These are phyloP conservation scores for Annulohypoxylon bovei DNA, from an alignment of 495 filamentous ascomycete genomes.

Conservation along the genomic window DNA sequence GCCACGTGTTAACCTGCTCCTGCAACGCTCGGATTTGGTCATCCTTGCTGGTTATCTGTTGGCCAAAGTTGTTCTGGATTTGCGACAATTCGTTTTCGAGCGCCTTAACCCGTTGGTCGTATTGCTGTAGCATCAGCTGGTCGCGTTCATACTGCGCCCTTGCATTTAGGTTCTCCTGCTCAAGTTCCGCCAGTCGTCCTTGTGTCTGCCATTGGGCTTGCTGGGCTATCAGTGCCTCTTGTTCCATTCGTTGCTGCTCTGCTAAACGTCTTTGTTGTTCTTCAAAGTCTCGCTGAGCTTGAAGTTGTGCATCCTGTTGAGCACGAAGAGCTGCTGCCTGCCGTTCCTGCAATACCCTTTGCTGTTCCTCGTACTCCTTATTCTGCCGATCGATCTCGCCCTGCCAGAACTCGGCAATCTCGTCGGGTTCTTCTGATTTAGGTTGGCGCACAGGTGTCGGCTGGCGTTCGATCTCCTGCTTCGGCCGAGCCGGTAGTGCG, in stretches of 20 bases:
- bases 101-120: constrained; percentile 91
- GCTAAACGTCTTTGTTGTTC: constrained; percentile 89
- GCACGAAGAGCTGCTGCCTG: constrained; percentile 70
- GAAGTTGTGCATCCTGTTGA: constrained; percentile 80
- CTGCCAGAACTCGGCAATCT: constrained; percentile 98
- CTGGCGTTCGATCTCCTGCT: constrained; percentile 70
- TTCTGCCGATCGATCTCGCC: constrained; percentile 90
- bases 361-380: constrained; percentile 92
- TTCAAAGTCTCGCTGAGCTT: constrained; percentile 91
- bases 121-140: constrained; percentile 95
- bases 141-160: constrained; percentile 96
- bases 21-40: constrained; percentile 93
- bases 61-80: constrained; percentile 81
- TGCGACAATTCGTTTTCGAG: constrained; percentile 87
- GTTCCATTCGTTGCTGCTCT: constrained; percentile 89
- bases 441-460: constrained; percentile 73
- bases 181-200: constrained; percentile 90
- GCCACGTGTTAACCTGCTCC: constrained; percentile 96
- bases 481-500: constrained; percentile 83
- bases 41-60: constrained; percentile 89
- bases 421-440: constrained; percentile 82
- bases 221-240: constrained; percentile 86
- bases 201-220: constrained; percentile 93
- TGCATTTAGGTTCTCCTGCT: constrained; percentile 93
- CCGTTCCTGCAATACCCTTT: constrained; percentile 84